Base-by-base conservation (phyloP, 1,284 basidiomycete species). In the Ustilago bromivora region DNA sequence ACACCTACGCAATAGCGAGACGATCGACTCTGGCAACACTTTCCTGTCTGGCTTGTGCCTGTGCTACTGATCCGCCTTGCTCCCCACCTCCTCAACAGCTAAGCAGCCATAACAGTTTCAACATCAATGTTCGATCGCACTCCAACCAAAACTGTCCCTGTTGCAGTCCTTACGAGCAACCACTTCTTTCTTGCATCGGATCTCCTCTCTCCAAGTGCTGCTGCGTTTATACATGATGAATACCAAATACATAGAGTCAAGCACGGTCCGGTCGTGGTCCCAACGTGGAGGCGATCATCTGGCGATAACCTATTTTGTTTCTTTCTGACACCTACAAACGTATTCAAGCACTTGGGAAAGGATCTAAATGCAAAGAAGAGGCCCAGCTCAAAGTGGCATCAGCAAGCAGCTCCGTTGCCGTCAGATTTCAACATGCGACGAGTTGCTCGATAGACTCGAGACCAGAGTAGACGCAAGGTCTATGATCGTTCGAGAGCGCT, bases 211-310 rank as follows among this genome's bases (percentile, higher is more conserved):
- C 53, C 41, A 47, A 32, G 56, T 46, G 28, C 34, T 35, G 35
- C 38, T n/a, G 19, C 53, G 53, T 36, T 36, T 13, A 28, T 51
- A 59, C 35, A 76, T 76, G 73, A 76, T 76, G 73, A 76, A 57
- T 71, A 71, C 59, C 68, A 71, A 71, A 76, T 76, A 76, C 62
- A 71, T 76, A 76, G 74, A 76, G 74, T 76, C 74, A 76, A 76
- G 74, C 74, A 76, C 74, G 74, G 74, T 62, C 63, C 52, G 61
- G 65, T 71, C 74, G 69, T 76, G 66, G 61, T 76, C 69, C 73
- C 73, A 71, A 75, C 68, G 73, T 76, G 73, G 73, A 76, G 71
- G 73, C 69, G 74, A 68, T 46, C 65, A 71, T 61, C 59, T 76
- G 68, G 74, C 73, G 73, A 76, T 76, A 76, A 64, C 65, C 56